Evolutionary conservation across 345 rosid species (phyloP), one percentile per base, ranked within the genome.

Genomic region (Populus simonii): DNA sequence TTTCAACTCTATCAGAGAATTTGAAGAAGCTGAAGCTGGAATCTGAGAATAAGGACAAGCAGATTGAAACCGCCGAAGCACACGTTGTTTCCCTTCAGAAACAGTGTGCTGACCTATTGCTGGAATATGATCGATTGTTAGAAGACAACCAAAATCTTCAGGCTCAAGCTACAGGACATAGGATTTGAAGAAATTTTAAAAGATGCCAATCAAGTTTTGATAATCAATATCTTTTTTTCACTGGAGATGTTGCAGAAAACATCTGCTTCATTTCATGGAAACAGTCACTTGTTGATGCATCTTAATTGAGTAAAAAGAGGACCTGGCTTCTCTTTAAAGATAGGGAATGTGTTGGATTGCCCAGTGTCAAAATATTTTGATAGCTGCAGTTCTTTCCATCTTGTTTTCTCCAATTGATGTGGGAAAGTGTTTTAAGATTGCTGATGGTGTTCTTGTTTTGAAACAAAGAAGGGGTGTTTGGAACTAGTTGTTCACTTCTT

Each of bases 141-240:
- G 98, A 95, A 85, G 94, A 90, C 80, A 95, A 95, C 84, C 98
- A 92, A 73, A 92, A 79, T 77, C 96, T 95, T 76, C 99, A 94
- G 86, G 88, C 81, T 82, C 91, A 88, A 70, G 84, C 84, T 76
- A 61, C 73, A 73, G 92, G 95, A 65, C 87, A 83, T 74, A 81
- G 70, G 76, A 75, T 74, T 8, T 86, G 84, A 88, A 76, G 68
- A 77, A 70, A 36, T 73, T 74, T 76, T 22, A 39, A 16, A 76
- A 79, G 73, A 57, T 76, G 11, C 47, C 31, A 63, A 66, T 12
- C 51, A 15, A 49, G 67, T 71, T 68, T 79, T 41, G 80, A 53
- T 20, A 69, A 33, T 73, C 12, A 15, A 15, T 75, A 65, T 71
- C 59, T 59, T 61, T 17, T 10, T 36, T 59, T 49, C 23, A 16